A percentile compares a stretch with the other conserved stretches of the same genome.
Conservation (phyloP, 2,329 filamentous ascomycete species). For the Paecilomyces niveus region DNA sequence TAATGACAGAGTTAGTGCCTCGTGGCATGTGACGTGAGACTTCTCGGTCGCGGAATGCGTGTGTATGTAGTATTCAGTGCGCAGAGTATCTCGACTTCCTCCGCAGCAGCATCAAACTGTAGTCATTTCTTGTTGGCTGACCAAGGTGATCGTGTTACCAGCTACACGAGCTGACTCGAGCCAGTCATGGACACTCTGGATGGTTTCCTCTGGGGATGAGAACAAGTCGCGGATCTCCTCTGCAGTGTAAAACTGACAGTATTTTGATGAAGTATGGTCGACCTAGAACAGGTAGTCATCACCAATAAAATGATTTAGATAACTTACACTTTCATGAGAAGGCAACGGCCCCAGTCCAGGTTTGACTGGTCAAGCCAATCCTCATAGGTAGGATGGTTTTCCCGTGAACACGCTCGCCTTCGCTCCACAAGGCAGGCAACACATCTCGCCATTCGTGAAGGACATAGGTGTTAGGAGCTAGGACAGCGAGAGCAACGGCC, state of each 20-base stretch:
- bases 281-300: constrained; percentile 12
- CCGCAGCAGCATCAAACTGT: constrained; percentile 30
- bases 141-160: constrained; percentile 16
- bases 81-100: constrained; percentile 32
- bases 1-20: constrained; percentile 18
- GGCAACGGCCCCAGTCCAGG: constrained; percentile 19
- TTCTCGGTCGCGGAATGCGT: constrained; percentile 23
- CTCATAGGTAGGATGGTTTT: constrained; percentile 14
- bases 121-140: constrained; percentile 33
- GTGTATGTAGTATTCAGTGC: constrained; percentile 34
- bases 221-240: constrained; percentile 29
- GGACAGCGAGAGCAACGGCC: constrained; percentile 14
- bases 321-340: constrained; percentile 25
- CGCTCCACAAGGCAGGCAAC: constrained; percentile 19
- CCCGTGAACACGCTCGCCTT: constrained; percentile 15
- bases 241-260: constrained; percentile 25
- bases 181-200: constrained; percentile 22
- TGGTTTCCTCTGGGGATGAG: constrained; percentile 22
- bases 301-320: background rate
- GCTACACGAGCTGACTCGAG: constrained; percentile 19
- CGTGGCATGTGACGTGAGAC: constrained; percentile 31
- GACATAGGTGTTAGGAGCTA: constrained; percentile 15
- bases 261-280: constrained; percentile 28
- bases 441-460: constrained; percentile 25
- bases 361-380: constrained; percentile 16